Evolutionary conservation across 768 basidiomycete species (phyloP).

Genomic region (Pholiota molesta): DNA sequence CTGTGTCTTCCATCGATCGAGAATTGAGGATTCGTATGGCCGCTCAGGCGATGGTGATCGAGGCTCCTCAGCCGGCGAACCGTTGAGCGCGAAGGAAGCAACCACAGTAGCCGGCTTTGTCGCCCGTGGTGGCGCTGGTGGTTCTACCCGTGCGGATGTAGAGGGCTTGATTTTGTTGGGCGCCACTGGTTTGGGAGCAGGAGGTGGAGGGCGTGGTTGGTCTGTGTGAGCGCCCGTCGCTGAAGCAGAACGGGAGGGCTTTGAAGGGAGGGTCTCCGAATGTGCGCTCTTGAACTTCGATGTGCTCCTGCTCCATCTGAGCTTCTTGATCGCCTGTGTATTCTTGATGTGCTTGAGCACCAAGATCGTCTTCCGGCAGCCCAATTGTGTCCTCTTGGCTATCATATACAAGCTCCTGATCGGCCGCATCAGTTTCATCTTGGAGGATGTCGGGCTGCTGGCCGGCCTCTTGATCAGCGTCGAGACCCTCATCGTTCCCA

Average conservation of each 20-base stretch:
- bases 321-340: background rate
- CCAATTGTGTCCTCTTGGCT: background rate
- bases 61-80: too few relatives aligned
- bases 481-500: background rate
- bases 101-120: too few relatives aligned
- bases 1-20: too few relatives aligned
- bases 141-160: too few relatives aligned
- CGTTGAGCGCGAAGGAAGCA: too few relatives aligned
- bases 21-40: too few relatives aligned
- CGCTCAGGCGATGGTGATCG: too few relatives aligned
- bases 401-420: background rate
- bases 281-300: background rate
- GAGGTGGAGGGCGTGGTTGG: too few relatives aligned
- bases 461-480: background rate
- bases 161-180: too few relatives aligned
- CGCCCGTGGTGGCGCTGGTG: too few relatives aligned
- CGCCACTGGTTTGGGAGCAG: too few relatives aligned
- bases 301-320: background rate
- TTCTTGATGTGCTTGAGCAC: background rate
- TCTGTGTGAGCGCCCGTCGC: slow-evolving; percentile 85
- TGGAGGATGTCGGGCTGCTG: background rate
- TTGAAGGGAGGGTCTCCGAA: slow-evolving; percentile 71
- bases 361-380: background rate
- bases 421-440: background rate
- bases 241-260: slow-evolving; percentile 94